Evolutionary conservation across 208 protist species (phyloP).

Genomic region (Leishmania turanica): DNA sequence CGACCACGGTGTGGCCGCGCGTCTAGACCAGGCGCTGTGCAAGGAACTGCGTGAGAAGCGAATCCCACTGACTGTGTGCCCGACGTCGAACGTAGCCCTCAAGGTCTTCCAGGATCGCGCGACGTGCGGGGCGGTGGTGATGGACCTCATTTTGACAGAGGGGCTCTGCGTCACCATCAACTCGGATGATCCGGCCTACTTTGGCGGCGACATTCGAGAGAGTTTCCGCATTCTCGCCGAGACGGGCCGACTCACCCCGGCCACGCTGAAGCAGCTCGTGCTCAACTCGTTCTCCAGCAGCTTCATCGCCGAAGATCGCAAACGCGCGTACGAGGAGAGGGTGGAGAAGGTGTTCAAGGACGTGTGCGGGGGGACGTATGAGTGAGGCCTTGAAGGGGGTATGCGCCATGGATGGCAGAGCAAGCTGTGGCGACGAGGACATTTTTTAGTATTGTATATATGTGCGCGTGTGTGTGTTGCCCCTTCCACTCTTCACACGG

Average conservation of each 20-base stretch:
- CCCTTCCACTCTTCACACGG: neutral
- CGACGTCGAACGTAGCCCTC: conserved; percentile 54
- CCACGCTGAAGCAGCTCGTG: conserved; percentile 39
- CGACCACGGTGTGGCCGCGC: conserved; percentile 49
- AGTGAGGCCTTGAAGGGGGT: conserved; percentile 1
- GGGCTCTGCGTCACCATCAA: conserved; percentile 54
- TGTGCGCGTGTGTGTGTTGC: neutral
- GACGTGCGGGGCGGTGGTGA: conserved; percentile 25
- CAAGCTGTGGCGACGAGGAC: neutral
- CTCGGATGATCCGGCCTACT: conserved; percentile 67
- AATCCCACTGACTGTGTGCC: conserved; percentile 59
- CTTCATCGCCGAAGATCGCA: conserved; percentile 39
- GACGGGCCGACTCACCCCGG: conserved; percentile 28
- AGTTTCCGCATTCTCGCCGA: conserved; percentile 46
- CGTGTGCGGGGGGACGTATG: conserved; percentile 16
- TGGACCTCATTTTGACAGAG: conserved; percentile 33
- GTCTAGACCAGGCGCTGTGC: conserved; percentile 33
- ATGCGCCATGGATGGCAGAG: neutral
- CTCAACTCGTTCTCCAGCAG: conserved; percentile 40
- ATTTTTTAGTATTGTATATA: neutral
- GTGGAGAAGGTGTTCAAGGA: conserved; percentile 33
- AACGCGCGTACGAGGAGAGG: conserved; percentile 29
- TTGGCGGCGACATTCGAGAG: conserved; percentile 49
- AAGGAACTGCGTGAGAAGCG: conserved; percentile 19
- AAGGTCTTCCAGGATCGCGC: conserved; percentile 35